phyloP scores from a whole-genome alignment of 768 basidiomycete genomes.

The Tubosaeta sp. region DNA sequence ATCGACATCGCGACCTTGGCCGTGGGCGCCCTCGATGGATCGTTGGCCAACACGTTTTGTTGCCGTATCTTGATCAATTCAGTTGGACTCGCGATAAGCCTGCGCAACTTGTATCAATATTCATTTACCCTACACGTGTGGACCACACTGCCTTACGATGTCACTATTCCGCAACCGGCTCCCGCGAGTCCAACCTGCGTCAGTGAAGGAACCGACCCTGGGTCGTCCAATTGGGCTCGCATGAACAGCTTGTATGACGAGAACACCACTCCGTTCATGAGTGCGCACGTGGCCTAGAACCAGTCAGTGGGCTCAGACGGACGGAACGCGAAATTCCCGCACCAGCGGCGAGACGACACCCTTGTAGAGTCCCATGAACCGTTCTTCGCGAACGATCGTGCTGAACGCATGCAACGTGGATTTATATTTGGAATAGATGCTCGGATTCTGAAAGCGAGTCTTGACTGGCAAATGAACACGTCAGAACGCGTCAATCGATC shows the following conservation, averaged over 20 bases:
- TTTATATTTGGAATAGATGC: conserved; percentile 50
- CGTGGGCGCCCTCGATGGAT: conserved; percentile 40
- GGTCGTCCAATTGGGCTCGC: conserved; percentile 52
- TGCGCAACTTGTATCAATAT: conserved; percentile 21
- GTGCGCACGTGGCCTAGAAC: conserved; percentile 57
- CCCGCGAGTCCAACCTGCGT: conserved; percentile 75
- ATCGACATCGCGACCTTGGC: conserved; percentile 54
- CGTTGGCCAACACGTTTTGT: conserved; percentile 45
- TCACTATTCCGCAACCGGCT: conserved; percentile 71
- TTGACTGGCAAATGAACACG: conserved; percentile 48
- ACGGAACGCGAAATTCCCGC: conserved; percentile 18
- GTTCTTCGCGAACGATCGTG: conserved; percentile 69
- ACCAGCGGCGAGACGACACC: conserved; percentile 82
- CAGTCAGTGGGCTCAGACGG: not conserved
- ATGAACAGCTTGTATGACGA: conserved; percentile 79
- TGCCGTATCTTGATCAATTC: conserved; percentile 88
- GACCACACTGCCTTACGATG: conserved; percentile 52
- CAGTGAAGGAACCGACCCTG: conserved; percentile 53
- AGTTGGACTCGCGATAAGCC: conserved; percentile 74
- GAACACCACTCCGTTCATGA: conserved; percentile 86
- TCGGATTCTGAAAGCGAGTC: conserved; percentile 72
- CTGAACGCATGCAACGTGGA: conserved; percentile 62
- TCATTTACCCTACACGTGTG: not conserved
- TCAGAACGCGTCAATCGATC: not conserved
- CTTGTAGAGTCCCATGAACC: conserved; percentile 64